phyloP scores from a whole-genome alignment of 2,329 filamentous ascomycete species.

The Phyllosticta paracitricarpa region DNA sequence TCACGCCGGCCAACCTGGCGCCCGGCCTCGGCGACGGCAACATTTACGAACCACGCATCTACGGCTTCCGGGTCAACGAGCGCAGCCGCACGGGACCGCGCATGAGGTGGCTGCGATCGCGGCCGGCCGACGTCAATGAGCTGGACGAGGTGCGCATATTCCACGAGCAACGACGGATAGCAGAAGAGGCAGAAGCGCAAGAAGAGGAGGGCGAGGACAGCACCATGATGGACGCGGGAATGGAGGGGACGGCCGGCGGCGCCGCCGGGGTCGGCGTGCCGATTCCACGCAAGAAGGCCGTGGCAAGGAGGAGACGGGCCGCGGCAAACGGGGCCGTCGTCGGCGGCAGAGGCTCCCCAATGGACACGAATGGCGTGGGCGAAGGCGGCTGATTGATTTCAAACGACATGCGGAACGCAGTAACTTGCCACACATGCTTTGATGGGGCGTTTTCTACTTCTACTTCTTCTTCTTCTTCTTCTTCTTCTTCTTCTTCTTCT shows the following conservation, averaged over 20 bases:
- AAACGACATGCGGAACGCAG: background rate
- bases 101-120: slow-evolving; percentile 92
- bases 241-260: slow-evolving; percentile 22
- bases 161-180: slow-evolving; percentile 25
- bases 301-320: slow-evolving; percentile 24
- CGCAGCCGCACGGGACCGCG: slow-evolving; percentile 79
- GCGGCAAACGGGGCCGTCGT: slow-evolving; percentile 5
- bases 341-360: slow-evolving; percentile 23
- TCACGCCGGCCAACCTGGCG: slow-evolving; percentile 76
- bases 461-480: background rate
- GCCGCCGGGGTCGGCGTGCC: slow-evolving; percentile 23
- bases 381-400: slow-evolving; percentile 16
- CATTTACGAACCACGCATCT: slow-evolving; percentile 92
- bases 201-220: slow-evolving; percentile 21
- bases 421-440: background rate
- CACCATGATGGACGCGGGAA: slow-evolving; percentile 25
- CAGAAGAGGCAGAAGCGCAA: slow-evolving; percentile 31
- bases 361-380: slow-evolving; percentile 31
- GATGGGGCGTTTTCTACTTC: background rate
- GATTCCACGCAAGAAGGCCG: slow-evolving; percentile 26
- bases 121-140: slow-evolving; percentile 69
- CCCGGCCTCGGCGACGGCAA: slow-evolving; percentile 72
- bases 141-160: slow-evolving; percentile 60
- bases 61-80: slow-evolving; percentile 91
- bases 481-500: background rate